Evolutionary conservation across 2,329 filamentous ascomycete genomes (phyloP).

Genomic region (Mariannaea elegans): DNA sequence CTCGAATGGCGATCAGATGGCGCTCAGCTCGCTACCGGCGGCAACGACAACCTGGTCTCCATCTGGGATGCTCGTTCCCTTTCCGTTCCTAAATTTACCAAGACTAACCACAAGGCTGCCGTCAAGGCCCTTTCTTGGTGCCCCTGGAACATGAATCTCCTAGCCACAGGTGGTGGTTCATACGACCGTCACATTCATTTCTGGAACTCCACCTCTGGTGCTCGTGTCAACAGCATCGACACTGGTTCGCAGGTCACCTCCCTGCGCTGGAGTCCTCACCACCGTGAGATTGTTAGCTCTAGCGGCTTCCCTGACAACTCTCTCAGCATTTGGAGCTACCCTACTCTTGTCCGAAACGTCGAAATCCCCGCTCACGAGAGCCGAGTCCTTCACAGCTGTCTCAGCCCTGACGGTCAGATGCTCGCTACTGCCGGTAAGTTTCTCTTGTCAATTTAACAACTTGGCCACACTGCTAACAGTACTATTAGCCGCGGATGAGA

Average conservation of each 20-base stretch:
- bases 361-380: conserved; percentile 99
- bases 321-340: conserved; percentile 99
- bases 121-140: conserved; percentile 99
- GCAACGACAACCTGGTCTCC: conserved; percentile 98
- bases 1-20: conserved; percentile 98
- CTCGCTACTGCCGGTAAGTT: conserved; percentile 84
- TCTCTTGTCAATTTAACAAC: too few species aligned
- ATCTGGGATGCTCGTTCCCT: conserved; percentile 98
- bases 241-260: conserved; percentile 97
- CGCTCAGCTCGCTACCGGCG: conserved; percentile 94
- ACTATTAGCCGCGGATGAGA: conserved; percentile 83
- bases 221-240: conserved; percentile 98
- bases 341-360: conserved; percentile 93
- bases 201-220: conserved; percentile 99
- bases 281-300: conserved; percentile 97
- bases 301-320: conserved; percentile 99
- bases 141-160: conserved; percentile 97
- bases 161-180: conserved; percentile 94
- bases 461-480: conserved; percentile 18
- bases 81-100: conserved; percentile 95
- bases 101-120: conserved; percentile 99
- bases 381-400: conserved; percentile 92
- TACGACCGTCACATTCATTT: conserved; percentile 99
- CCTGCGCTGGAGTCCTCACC: conserved; percentile 94
- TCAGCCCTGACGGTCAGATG: conserved; percentile 98